Base-by-base conservation (phyloP, 2,329 filamentous ascomycete species). In the Sclerotinia subarctica region DNA sequence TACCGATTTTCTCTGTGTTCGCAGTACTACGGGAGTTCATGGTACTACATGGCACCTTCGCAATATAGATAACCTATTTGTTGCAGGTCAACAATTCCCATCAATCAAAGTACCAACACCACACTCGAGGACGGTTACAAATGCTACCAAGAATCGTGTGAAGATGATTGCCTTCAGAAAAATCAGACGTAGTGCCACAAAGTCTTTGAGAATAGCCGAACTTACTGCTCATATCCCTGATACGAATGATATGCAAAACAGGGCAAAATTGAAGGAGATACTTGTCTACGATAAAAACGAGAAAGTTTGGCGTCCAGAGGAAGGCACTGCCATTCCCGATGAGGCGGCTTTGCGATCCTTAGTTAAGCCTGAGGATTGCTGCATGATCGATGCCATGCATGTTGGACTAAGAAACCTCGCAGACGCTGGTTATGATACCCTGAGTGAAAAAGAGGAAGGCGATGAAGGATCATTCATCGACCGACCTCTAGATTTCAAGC, bases 251-350 rank as follows among this genome's bases (percentile, higher is more conserved):
- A 93, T 95, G 67, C 94, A 98, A 77, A 98, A 97, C 74, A 88
- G 95, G 46, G 94, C 96, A 76, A 97, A 98, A 79, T 89, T 99
- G 80, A 95, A 97, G 76, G 95, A 99, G 74, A 98, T 99, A 78
- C 88, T 99, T 73, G 85, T 88, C 60, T 98, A 97, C 76, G 90
- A 95, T 75, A 94, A 96, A 76, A 90, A 93, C 24, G 86, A 89
- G 65, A 94, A 94, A 75, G 82, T 85, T 72, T 99, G 95, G 95
- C 88, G 90, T 38, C 85, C 96, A 71, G 87, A 86, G 63, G 82
- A 87, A 11, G 87, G 87, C 29, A 91, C 97, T 73, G 82, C 86
- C 0, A 83, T 95, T 29, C 92, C 94, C 17, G 93, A 96, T 69
- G 91, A 94, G 76, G 86, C 90, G 32, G 87, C 87, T 2, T 90